Base-by-base conservation (phyloP, 192 early-diverging fungal genomes). In the Dispira parvispora region DNA sequence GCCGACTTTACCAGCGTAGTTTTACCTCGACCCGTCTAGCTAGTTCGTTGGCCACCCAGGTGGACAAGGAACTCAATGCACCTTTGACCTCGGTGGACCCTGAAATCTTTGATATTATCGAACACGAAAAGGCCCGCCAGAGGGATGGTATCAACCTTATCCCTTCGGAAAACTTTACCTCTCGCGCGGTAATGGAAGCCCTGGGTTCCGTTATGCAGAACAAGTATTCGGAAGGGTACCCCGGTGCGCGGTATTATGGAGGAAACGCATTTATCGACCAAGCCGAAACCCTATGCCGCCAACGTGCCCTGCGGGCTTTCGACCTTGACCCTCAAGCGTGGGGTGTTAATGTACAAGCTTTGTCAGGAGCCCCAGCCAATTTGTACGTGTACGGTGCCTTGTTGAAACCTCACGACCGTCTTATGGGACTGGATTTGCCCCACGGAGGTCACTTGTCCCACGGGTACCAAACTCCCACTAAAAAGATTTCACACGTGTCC, bases 201-300 rank as follows among this genome's bases (percentile, higher is more conserved):
- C 81, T 99, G 53, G 96, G 96, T 25, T 96, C 93, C 11, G 84
- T 95, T 43, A 92, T 99, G 86, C 94, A 97, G 75, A 99, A 99
- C 86, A 99, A 99, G 79, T 98, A 98, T 79, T 94, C 92, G 25
- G 95, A 96, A 76, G 95, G 93, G 43, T 96, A 98, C 80, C 90
- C 90, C 11, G 87, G 88, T 32, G 92, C 93, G 23, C 86, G 92
- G 68, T 99, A 99, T 81, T 99, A 99, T 75, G 96, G 96, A 63
- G 96, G 96, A 65, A 99, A 99, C 76, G 90, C 97, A 75, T 92
- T 80, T 67, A 99, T 99, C 65, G 96, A 99, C 77, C 76, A 82
- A 80, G 87, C 93, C 43, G 96, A 99, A 74, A 68, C 67, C 45
- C 80, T 97, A 23, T 99, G 96, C 78, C 94, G 94, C 73, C 78